phyloP scores from a whole-genome alignment of 2,329 filamentous ascomycete species.

The Monosporascus sp. region DNA sequence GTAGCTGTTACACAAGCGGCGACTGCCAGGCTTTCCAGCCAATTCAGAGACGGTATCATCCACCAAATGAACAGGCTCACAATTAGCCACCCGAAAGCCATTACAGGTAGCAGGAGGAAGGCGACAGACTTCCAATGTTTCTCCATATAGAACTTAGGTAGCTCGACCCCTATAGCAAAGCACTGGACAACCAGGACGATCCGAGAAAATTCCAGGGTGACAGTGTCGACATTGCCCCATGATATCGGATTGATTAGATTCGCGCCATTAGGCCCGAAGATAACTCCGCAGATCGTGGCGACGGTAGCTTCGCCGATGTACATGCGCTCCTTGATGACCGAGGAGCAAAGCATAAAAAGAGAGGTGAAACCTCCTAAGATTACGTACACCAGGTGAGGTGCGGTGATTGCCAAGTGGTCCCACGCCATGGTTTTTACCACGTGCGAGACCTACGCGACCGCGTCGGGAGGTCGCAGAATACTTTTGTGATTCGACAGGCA shows the following conservation, averaged over 20 bases:
- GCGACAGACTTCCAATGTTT: slow-evolving; percentile 91
- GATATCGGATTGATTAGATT: slow-evolving; percentile 68
- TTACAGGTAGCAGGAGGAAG: slow-evolving; percentile 85
- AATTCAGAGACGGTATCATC: slow-evolving; percentile 71
- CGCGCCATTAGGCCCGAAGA: slow-evolving; percentile 81
- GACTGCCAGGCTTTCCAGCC: slow-evolving; percentile 82
- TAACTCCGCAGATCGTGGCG: slow-evolving; percentile 79
- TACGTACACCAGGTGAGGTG: slow-evolving; percentile 96
- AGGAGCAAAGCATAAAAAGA: slow-evolving; percentile 96
- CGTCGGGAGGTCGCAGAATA: slow-evolving; percentile 3
- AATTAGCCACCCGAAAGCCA: slow-evolving; percentile 93
- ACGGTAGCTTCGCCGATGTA: slow-evolving; percentile 99
- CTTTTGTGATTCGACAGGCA: neutral
- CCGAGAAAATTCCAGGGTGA: slow-evolving; percentile 84
- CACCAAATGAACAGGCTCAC: slow-evolving; percentile 95
- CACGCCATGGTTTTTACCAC: slow-evolving; percentile 56
- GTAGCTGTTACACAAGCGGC: slow-evolving; percentile 96
- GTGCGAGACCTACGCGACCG: slow-evolving; percentile 5
- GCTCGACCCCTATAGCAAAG: slow-evolving; percentile 84
- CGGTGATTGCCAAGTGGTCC: slow-evolving; percentile 80
- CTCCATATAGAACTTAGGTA: slow-evolving; percentile 96
- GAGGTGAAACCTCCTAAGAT: slow-evolving; percentile 97
- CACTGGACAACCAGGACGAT: slow-evolving; percentile 89
- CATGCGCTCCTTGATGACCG: slow-evolving; percentile 95
- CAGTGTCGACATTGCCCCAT: slow-evolving; percentile 81